Conservation (phyloP, 2,329 filamentous ascomycete genomes). For the Drechslerella coelobrocha region DNA sequence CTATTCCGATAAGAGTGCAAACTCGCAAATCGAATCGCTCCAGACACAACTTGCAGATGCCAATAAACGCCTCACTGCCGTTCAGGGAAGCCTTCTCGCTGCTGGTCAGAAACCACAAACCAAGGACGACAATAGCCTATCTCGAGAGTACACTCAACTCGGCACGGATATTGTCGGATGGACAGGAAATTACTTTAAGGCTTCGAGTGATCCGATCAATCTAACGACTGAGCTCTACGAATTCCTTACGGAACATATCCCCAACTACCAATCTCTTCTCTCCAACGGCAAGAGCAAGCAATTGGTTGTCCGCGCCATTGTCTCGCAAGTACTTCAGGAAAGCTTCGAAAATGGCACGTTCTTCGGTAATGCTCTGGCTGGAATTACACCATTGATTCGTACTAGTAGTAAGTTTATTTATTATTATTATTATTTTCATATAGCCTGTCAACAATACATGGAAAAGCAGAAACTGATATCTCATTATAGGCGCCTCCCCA, state of each 20-base stretch:
- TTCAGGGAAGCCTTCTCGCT: constrained; percentile 46
- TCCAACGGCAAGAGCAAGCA: constrained; percentile 46
- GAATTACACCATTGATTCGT: constrained; percentile 28
- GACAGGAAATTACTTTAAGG: constrained; percentile 46
- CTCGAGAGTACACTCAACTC: constrained; percentile 40
- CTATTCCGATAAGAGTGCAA: constrained; percentile 46
- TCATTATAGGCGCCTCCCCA: constrained; percentile 24
- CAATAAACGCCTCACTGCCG: constrained; percentile 45
- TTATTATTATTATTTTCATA: no score
- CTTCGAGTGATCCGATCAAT: constrained; percentile 44
- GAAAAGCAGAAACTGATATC: constrained; percentile 7
- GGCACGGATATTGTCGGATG: constrained; percentile 45
- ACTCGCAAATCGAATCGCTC: constrained; percentile 39
- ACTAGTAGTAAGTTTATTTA: constrained; percentile 37
- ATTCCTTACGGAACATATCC: constrained; percentile 45
- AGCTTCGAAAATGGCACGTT: constrained; percentile 42
- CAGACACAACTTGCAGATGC: constrained; percentile 42
- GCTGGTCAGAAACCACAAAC: constrained; percentile 49
- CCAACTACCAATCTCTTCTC: constrained; percentile 30
- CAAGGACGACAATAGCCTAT: constrained; percentile 40
- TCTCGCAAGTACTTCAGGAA: constrained; percentile 46
- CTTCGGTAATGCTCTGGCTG: constrained; percentile 40
- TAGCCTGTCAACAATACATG: no score
- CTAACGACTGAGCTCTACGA: constrained; percentile 44
- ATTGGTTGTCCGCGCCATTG: constrained; percentile 47